Percentiles rank a stretch among this genome's conserved stretches.
phyloP scores from a whole-genome alignment of 2,329 filamentous ascomycete species.

The Penicillium fuscoglaucum region DNA sequence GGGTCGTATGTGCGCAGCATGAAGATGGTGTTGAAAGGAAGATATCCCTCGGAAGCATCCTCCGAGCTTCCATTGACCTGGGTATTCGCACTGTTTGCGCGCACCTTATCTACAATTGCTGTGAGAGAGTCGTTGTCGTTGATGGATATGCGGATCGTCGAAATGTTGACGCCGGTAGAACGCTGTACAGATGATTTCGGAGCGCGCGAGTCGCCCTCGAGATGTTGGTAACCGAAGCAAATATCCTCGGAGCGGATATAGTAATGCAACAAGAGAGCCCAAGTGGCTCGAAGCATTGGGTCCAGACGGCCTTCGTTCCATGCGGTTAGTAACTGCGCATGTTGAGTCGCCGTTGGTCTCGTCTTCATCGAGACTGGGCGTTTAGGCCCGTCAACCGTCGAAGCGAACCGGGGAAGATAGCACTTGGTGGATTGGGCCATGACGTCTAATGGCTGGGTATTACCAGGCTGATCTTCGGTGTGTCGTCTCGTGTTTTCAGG shows the following conservation, averaged over 20 bases:
- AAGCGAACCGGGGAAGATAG: slow-evolving; percentile 38
- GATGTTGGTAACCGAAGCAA: slow-evolving; percentile 47
- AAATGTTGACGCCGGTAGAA: slow-evolving; percentile 17
- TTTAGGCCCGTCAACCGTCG: slow-evolving; percentile 30
- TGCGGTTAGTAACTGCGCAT: slow-evolving; percentile 34
- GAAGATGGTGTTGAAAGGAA: slow-evolving; percentile 39
- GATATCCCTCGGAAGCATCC: slow-evolving; percentile 20
- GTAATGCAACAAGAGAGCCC: slow-evolving; percentile 48
- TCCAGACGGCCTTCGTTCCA: slow-evolving; percentile 30
- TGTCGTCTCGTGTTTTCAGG: slow-evolving; percentile 1
- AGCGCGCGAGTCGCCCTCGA: slow-evolving; percentile 24
- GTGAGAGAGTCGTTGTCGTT: slow-evolving; percentile 31
- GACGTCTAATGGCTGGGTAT: slow-evolving; percentile 1
- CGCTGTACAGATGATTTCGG: slow-evolving; percentile 22
- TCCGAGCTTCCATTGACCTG: slow-evolving; percentile 15
- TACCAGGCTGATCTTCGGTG: background rate
- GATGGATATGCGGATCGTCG: slow-evolving; percentile 31
- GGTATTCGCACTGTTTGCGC: slow-evolving; percentile 10
- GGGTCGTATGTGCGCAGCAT: slow-evolving; percentile 35
- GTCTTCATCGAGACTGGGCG: slow-evolving; percentile 40
- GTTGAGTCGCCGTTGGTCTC: slow-evolving; percentile 32
- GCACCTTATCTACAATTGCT: slow-evolving; percentile 31
- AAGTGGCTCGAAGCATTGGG: slow-evolving; percentile 43
- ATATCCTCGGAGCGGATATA: slow-evolving; percentile 52
- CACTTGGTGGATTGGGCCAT: slow-evolving; percentile 37